Conservation (phyloP, 2,329 filamentous ascomycete species). For the Pseudopyrenochaeta lycopersici region DNA sequence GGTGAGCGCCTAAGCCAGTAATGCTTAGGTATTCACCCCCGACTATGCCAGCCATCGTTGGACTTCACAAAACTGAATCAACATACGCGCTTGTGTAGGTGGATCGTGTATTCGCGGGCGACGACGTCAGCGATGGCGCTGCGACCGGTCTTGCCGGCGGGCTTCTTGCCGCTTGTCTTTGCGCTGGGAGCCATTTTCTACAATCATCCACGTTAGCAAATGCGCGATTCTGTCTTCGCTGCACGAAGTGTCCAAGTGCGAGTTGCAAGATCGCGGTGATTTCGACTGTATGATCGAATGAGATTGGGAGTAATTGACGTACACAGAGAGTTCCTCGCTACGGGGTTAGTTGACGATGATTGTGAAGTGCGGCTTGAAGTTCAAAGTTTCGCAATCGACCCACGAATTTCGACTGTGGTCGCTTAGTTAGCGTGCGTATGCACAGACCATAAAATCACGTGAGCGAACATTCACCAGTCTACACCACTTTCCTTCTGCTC, state of each 20-base stretch:
- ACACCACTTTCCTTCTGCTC: neutral
- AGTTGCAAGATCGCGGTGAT: neutral
- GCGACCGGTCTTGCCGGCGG: constrained; percentile 72
- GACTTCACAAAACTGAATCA: constrained; percentile 76
- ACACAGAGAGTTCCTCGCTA: constrained; percentile 37
- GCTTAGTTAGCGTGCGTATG: constrained; percentile 24
- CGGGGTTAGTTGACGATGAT: constrained; percentile 37
- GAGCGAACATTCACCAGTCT: neutral
- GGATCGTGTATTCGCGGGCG: constrained; percentile 99
- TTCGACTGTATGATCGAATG: neutral
- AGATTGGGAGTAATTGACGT: constrained; percentile 14
- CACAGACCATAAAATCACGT: constrained; percentile 12
- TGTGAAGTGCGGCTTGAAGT: constrained; percentile 29
- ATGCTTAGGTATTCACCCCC: constrained; percentile 8
- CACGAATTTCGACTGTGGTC: constrained; percentile 27
- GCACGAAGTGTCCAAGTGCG: neutral
- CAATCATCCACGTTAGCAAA: constrained; percentile 24
- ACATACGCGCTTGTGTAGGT: constrained; percentile 99
- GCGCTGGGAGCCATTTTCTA: constrained; percentile 54
- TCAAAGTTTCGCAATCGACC: constrained; percentile 13
- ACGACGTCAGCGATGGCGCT: constrained; percentile 99
- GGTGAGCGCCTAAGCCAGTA: constrained; percentile 11
- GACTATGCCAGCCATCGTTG: constrained; percentile 62
- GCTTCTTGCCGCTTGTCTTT: constrained; percentile 64
- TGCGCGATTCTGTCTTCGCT: neutral